Evolutionary conservation across 768 basidiomycete genomes (phyloP).

Genomic region (Macrolepiota dolichaula): DNA sequence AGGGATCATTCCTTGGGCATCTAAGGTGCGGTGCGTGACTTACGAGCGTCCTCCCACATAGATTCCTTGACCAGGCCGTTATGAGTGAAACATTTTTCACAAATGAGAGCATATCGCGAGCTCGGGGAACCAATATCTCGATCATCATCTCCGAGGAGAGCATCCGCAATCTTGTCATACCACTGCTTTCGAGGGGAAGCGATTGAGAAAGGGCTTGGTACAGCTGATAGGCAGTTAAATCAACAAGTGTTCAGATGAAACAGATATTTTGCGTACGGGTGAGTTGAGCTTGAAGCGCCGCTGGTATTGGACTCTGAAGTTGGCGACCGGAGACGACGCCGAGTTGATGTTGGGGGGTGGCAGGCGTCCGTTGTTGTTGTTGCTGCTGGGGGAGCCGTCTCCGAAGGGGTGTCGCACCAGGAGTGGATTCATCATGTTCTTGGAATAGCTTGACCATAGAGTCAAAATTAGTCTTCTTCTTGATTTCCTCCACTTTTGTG

Average conservation of each 20-base stretch:
- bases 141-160: constrained; percentile 80
- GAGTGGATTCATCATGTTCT: constrained; percentile 70
- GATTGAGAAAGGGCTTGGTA: constrained; percentile 31
- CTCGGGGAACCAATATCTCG: constrained; percentile 34
- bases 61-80: constrained; percentile 86
- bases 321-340: constrained; percentile 19
- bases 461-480: constrained; percentile 97
- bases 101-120: constrained; percentile 80
- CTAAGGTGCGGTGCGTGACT: constrained; percentile 27
- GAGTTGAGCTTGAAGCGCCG: constrained; percentile 23
- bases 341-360: constrained; percentile 30
- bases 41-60: constrained; percentile 80
- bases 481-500: constrained; percentile 89
- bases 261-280: constrained; percentile 19
- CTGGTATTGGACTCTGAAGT: constrained; percentile 21
- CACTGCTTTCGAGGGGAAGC: constrained; percentile 65
- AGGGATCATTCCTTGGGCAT: neutral
- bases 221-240: constrained; percentile 16
- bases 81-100: constrained; percentile 82
- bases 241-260: neutral
- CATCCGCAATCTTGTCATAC: constrained; percentile 88
- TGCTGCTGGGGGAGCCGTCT: constrained; percentile 29
- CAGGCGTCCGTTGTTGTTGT: constrained; percentile 24
- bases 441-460: constrained; percentile 87
- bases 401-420: constrained; percentile 39